Base-by-base conservation (phyloP, 1,284 basidiomycete genomes). In the Naganishia liquefaciens region DNA sequence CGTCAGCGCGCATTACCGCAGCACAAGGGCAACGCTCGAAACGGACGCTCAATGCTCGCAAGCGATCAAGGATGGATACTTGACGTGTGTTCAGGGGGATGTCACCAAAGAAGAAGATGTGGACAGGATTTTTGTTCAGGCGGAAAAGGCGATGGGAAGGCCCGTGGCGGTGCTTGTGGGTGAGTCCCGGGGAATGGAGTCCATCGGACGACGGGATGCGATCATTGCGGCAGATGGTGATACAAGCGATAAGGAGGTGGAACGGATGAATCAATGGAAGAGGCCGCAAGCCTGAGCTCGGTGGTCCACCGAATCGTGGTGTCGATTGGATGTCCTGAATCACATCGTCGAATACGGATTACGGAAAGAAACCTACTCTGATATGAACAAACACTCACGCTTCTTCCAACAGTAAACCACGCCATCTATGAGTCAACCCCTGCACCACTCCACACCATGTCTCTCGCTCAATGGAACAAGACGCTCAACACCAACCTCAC, bases 1-100 rank as follows among this genome's bases (percentile, higher is more conserved):
- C 66, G 87, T 90, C 9, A 85, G 87, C 0, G 88, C 87, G 0
- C 87, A 89, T 72, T 90, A 87, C 76, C 86, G 88, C 75, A 82
- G 83, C 13, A 85, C 82, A 49, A 70, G 77, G 19, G 72, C 75
- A 0, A 75, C 84, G 0, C 77, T 88, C 13, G 74, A 81, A 7
- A 75, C 80, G 1, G 77, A 88, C 25, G 19, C 62, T 77, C 71
- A 72, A 11, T 73, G 79, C 55, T 82, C 80, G 64, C 77, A 77
- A 17, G 68, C 76, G 5, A 69, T 71, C 11, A 33, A 33, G 13
- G 51, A 52, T 11, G 42, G n/a, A 76, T 75, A 19, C 23, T 84
- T 6, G 78, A 81, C 40, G 68, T 79, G 15, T 3, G 75, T 83
- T 3, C 84, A 85, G 72, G 86, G 86, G 1, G 81, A 90, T 76